These are phyloP conservation scores for Calonectria leucothoes DNA, from an alignment of 2,329 filamentous ascomycete genomes.

Conservation along the genomic window DNA sequence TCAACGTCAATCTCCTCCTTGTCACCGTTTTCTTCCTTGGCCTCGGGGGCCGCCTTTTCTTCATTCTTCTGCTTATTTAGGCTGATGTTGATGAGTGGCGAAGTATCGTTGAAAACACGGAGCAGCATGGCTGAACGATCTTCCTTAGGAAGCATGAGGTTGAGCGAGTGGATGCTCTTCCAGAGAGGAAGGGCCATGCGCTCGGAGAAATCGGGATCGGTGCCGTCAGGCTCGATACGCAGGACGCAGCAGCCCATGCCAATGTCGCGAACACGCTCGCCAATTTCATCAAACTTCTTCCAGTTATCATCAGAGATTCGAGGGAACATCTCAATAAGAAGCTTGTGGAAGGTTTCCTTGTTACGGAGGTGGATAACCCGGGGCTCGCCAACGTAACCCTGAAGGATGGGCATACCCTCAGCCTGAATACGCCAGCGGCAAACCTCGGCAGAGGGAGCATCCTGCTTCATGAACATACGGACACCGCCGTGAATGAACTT, in stretches of 20 bases:
- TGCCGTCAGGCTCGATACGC: conserved; percentile 79
- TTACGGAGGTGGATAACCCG: conserved; percentile 81
- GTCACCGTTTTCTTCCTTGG: conserved; percentile 48
- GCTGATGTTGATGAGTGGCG: conserved; percentile 80
- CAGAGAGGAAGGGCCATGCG: conserved; percentile 91
- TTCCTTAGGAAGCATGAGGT: conserved; percentile 98
- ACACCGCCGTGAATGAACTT: conserved; percentile 98
- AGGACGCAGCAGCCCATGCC: conserved; percentile 94
- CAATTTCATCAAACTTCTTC: conserved; percentile 86
- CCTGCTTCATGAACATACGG: conserved; percentile 99
- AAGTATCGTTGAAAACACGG: conserved; percentile 89
- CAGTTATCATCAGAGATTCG: conserved; percentile 82
- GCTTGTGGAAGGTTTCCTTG: conserved; percentile 81
- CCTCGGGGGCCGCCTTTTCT: conserved; percentile 50
- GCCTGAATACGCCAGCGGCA: conserved; percentile 96
- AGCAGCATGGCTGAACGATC: conserved; percentile 93
- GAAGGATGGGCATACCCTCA: conserved; percentile 90
- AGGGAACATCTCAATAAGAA: conserved; percentile 97
- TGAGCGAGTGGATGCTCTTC: conserved; percentile 91
- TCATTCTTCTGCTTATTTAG: conserved; percentile 61
- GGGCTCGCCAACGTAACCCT: conserved; percentile 86
- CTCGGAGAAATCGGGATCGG: conserved; percentile 72
- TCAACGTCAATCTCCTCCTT: conserved; percentile 47
- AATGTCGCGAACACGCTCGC: conserved; percentile 81
- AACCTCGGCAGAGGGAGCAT: conserved; percentile 85